Evolutionary conservation across 495 filamentous ascomycete species (phyloP), one percentile per base, ranked within the genome.

Genomic region (Aspergillus leporis): DNA sequence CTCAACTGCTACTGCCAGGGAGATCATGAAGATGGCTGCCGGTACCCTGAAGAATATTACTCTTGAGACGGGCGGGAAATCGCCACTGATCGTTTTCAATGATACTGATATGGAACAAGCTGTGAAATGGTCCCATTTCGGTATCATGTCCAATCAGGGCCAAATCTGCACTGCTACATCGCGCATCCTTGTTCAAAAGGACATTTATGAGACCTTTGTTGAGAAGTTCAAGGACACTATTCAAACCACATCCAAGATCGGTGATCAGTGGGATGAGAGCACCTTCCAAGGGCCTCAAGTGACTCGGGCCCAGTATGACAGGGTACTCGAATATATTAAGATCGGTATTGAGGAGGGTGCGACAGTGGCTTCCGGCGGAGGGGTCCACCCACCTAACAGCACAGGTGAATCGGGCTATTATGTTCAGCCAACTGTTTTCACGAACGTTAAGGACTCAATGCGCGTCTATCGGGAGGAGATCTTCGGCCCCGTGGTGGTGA

Each of bases 111-210:
- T 96, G 23, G 91, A 93, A 9, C 89, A 93, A 64, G 91, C 92
- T 0, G 87, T 89, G 12, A 92, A 90, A 60, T 97, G 92, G 92
- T 81, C 87, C 5, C 91, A 96, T 65, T 73, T 82, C 5, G 92
- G 93, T 48, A 83, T 83, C 68, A 83, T 84, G 81, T 77, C 71
- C 32, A 93, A 96, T 73, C 87, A 90, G 81, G 92, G 92, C 47
- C 90, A 97, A 75, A 88, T 96, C 60, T 97, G 92, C 77, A 91
- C 90, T 7, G 92, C 93, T 14, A 96, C 91, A 0, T 93, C 90
- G 25, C 85, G 93, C 30, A 84, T 96, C 53, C 80, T 93, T 22
- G 91, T 96, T 3, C 90, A 97, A 55, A 87, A 93, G 51, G 74
- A 71, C 43, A 74, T 95, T 22, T 89, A 93, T 61, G 87, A 92